Evolutionary conservation across 1,139 yeast genomes (phyloP).

Genomic region (Candida neerlandica): DNA sequence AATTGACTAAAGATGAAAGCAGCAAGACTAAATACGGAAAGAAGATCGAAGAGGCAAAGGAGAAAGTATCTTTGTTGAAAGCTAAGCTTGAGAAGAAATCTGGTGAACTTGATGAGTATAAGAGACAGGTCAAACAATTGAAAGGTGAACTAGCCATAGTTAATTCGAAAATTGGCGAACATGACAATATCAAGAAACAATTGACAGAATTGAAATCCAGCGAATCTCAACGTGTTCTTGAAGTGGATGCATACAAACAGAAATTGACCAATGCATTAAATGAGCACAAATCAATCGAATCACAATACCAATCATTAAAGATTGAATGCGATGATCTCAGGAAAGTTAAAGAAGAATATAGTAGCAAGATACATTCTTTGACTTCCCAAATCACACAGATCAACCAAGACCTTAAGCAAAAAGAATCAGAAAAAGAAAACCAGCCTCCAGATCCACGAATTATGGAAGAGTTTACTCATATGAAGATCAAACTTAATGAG

Average conservation of each 20-base stretch:
- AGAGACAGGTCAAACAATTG: slow-evolving; percentile 17
- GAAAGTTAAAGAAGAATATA: slow-evolving; percentile 28
- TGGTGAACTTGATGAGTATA: slow-evolving; percentile 13
- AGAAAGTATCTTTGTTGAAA: slow-evolving; percentile 16
- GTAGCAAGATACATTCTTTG: slow-evolving; percentile 28
- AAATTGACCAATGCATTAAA: slow-evolving; percentile 7
- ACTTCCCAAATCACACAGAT: slow-evolving; percentile 26
- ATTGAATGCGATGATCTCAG: slow-evolving; percentile 39
- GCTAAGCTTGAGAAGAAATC: slow-evolving; percentile 14
- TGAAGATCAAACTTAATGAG: slow-evolving; percentile 57
- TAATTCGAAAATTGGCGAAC: slow-evolving; percentile 8
- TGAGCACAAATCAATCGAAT: slow-evolving; percentile 19
- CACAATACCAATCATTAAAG: slow-evolving; percentile 26
- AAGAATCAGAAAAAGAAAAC: slow-evolving; percentile 40
- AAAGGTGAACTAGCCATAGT: slow-evolving; percentile 14
- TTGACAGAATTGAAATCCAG: slow-evolving; percentile 8
- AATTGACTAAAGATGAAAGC: slow-evolving; percentile 17
- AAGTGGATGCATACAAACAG: slow-evolving; percentile 10
- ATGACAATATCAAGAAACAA: slow-evolving; percentile 1
- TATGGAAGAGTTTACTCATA: slow-evolving; percentile 48
- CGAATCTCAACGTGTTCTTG: slow-evolving; percentile 10
- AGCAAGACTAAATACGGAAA: slow-evolving; percentile 15
- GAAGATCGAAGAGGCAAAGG: slow-evolving; percentile 17
- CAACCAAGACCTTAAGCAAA: slow-evolving; percentile 19
- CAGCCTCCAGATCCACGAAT: slow-evolving; percentile 39